Evolutionary conservation across 208 protist species (phyloP), one percentile per base, ranked within the genome.

Genomic region (Trypanosoma conorhini): DNA sequence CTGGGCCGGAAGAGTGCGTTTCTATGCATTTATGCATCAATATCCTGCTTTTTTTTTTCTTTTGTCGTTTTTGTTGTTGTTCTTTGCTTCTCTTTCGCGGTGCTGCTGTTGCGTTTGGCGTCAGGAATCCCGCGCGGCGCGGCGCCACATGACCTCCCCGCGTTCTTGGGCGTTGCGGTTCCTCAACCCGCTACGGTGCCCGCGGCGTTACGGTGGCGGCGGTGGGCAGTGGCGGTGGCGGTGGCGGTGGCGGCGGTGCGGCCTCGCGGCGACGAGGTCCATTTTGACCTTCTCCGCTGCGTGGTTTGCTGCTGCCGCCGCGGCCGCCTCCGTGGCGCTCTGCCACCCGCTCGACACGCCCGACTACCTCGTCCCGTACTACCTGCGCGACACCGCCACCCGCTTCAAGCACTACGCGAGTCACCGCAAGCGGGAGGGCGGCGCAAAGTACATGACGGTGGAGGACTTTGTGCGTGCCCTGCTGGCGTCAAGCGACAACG

Each of bases 331-430:
- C 22, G 70, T 82, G 3, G 89, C 74, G 55, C 60, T 82, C 40
- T 92, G 87, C 78, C 80, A 80, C 33, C 72, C 88, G 19, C 72
- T 91, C 22, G 87, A 94, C 62, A 95, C 88, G 15, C 91, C 91
- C 7, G 69, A 80, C 8, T 97, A 95, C 67, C 78, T 97, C 17
- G 94, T 95, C 62, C 92, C 89, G 55, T 95, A 90, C 65, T 95
- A 97, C 73, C 71, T 97, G 62, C 89, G 89, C 52, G 87, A 92
- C 54, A 80, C 91, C 40, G 72, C 75, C 61, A 86, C 83, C 0
- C 86, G 88, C 46, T 97, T 97, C 62, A 83, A 77, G 59, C 92
- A 95, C 81, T 97, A 97, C 79, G 92, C 92, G 24, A 87, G 83
- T 13, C 76, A 87, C 50, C 70, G 76, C 24, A 87, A 86, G 71